phyloP scores from a whole-genome alignment of 2,329 filamentous ascomycete genomes.

The Zarea fungicola region DNA sequence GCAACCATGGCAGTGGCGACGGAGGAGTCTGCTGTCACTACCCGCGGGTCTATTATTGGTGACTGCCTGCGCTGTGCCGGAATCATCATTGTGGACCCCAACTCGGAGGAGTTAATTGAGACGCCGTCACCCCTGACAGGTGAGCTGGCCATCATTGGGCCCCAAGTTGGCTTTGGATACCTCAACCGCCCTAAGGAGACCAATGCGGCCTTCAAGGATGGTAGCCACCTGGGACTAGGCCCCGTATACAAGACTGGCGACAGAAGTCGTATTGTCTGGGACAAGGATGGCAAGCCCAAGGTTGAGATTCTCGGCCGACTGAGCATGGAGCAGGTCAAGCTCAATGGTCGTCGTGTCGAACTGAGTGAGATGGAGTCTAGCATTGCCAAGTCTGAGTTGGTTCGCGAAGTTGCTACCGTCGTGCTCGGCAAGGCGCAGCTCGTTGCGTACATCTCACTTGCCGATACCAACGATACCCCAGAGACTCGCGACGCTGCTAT shows the following conservation, averaged over 20 bases:
- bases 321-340: constrained; percentile 13
- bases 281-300: constrained; percentile 10
- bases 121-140: constrained; percentile 4
- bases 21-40: constrained; percentile 2
- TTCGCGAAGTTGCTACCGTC: constrained; percentile 33
- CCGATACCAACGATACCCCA: neutral
- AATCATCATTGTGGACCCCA: constrained; percentile 11
- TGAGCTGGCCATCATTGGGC: constrained; percentile 23
- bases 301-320: constrained; percentile 11
- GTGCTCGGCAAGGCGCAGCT: constrained; percentile 34
- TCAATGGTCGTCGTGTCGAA: constrained; percentile 13
- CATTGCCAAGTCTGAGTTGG: constrained; percentile 8
- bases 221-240: constrained; percentile 33
- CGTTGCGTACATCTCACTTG: constrained; percentile 9
- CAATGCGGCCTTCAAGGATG: constrained; percentile 8
- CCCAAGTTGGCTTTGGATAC: constrained; percentile 14
- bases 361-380: constrained; percentile 12
- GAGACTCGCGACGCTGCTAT: neutral
- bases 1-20: constrained; percentile 12
- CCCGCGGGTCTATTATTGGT: constrained; percentile 12
- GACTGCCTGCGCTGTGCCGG: constrained; percentile 10
- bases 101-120: constrained; percentile 7
- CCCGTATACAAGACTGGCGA: constrained; percentile 11
- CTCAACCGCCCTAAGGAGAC: constrained; percentile 13
- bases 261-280: constrained; percentile 10